A percentile compares a stretch with the other conserved stretches of the same genome.
phyloP scores from a whole-genome alignment of 129 eudicot genomes.

The Sambucus nigra region DNA sequence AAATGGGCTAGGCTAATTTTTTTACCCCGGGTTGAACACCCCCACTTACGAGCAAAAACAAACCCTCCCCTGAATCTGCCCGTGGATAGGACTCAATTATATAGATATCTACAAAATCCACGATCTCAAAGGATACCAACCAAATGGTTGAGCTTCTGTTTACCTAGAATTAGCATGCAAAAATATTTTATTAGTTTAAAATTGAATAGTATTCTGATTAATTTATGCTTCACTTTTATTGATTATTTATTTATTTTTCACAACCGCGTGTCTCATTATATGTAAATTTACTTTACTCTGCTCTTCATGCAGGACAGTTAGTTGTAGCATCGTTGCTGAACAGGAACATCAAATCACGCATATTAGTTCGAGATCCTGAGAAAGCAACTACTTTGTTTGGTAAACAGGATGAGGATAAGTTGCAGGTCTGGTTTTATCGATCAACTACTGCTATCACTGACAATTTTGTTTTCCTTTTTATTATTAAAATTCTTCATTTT shows the following conservation, averaged over 20 bases:
- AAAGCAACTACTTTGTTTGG: constrained; percentile 84
- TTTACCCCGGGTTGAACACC: no score
- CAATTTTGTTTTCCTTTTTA: background rate
- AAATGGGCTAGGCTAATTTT: no score
- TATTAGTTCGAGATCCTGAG: constrained; percentile 72
- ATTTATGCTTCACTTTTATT: background rate
- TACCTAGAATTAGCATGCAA: background rate
- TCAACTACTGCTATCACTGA: background rate
- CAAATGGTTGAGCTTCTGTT: background rate
- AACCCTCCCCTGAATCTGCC: no score
- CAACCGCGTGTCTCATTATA: background rate
- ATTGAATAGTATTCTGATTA: background rate
- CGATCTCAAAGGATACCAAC: no score
- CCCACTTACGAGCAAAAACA: no score
- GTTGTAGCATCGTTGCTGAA: constrained; percentile 75
- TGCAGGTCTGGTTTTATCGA: constrained; percentile 48
- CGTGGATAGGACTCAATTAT: no score
- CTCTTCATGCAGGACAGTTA: constrained; percentile 60
- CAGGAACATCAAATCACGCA: constrained; percentile 58
- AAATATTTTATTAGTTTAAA: background rate
- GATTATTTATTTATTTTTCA: background rate
- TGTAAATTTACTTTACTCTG: background rate
- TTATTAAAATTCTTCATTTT: background rate
- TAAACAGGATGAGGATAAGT: constrained; percentile 61
- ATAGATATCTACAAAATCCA: no score